Evolutionary conservation across 768 basidiomycete species (phyloP).

Genomic region (Suillus brevipes): DNA sequence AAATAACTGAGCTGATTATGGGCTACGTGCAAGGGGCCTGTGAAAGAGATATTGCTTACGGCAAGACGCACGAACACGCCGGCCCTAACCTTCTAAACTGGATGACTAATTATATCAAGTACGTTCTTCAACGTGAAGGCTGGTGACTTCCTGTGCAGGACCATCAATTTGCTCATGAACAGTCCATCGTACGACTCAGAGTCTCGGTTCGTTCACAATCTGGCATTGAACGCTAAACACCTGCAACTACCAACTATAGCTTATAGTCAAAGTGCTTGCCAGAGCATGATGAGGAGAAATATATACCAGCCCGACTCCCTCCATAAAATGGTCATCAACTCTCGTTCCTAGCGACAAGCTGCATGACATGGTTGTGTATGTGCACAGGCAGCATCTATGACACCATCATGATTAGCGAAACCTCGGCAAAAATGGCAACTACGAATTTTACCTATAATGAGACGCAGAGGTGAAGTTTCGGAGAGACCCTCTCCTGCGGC

Average conservation of each 20-base stretch:
- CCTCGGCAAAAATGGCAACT: not conserved
- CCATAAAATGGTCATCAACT: not conserved
- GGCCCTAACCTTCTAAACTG: conserved; percentile 24
- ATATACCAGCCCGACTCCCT: not conserved
- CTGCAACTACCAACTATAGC: conserved; percentile 7
- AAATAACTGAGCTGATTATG: not conserved
- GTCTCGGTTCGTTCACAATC: not conserved
- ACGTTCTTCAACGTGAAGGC: too few species aligned
- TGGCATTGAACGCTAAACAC: conserved; percentile 10
- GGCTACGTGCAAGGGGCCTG: not conserved
- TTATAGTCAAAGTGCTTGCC: not conserved
- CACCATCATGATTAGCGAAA: conserved; percentile 1
- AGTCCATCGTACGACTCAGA: not conserved
- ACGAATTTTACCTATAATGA: conserved; percentile 21
- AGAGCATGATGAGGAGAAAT: conserved; percentile 1
- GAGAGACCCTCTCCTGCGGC: conserved; percentile 17
- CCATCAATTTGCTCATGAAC: not conserved
- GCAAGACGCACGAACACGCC: conserved; percentile 15
- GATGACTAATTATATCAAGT: not conserved
- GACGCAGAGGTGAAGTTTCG: conserved; percentile 20
- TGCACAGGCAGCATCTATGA: conserved; percentile 12
- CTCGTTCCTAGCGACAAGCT: conserved; percentile 8
- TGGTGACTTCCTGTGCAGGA: too few species aligned
- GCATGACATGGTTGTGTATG: conserved; percentile 13
- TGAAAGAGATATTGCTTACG: not conserved